Conservation (phyloP, 768 basidiomycete species). For the Mycena olivaceomarginata region DNA sequence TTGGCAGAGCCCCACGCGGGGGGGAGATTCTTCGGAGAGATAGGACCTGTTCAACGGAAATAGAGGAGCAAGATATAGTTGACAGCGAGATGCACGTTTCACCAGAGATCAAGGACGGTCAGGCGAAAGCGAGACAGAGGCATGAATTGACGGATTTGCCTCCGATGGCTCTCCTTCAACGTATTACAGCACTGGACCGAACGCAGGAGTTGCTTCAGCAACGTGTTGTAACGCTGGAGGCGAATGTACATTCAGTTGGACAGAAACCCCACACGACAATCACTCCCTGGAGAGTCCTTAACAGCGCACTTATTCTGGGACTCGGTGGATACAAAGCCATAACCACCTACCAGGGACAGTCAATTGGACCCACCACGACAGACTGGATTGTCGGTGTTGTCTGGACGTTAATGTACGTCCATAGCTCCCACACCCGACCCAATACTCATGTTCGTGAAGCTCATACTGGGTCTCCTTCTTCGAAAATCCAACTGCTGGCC, state of each 20-base stretch:
- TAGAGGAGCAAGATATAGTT: constrained; percentile 2
- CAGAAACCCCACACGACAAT: not conserved
- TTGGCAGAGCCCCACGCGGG: not conserved
- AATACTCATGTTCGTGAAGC: not conserved
- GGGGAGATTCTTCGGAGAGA: not conserved
- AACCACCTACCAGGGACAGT: not conserved
- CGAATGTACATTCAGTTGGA: not conserved
- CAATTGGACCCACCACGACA: constrained; percentile 10
- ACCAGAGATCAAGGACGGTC: not conserved
- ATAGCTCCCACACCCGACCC: not conserved
- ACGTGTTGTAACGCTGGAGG: not conserved
- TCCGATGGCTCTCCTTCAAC: constrained; percentile 3
- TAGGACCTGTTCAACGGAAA: constrained; percentile 3
- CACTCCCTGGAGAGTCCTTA: constrained; percentile 11
- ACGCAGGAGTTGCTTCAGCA: constrained; percentile 8
- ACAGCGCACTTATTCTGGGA: constrained; percentile 13
- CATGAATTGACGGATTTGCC: constrained; percentile 10
- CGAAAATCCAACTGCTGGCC: constrained; percentile 1
- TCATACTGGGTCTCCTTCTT: constrained; percentile 10
- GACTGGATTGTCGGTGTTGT: constrained; percentile 16
- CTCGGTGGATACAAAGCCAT: constrained; percentile 10
- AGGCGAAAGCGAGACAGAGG: not conserved
- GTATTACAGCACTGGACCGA: not conserved
- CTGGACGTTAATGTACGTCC: constrained; percentile 7
- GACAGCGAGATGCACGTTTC: constrained; percentile 9